Conservation (phyloP, 148 eudicot species). For the Arctostaphylos glauca region DNA sequence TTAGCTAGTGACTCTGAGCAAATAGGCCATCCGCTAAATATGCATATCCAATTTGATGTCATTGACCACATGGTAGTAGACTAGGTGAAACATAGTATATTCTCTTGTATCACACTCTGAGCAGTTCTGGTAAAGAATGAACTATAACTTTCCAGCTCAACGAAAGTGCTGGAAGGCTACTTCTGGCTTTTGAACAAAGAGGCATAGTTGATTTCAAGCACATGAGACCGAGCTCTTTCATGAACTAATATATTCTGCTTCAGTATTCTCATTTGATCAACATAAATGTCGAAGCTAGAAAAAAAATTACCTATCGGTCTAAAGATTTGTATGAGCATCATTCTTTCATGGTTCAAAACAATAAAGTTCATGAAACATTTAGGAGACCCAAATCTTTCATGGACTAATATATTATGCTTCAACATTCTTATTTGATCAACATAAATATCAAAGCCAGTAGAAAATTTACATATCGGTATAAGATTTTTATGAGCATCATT, state of each 20-base stretch:
- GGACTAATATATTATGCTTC: not conserved
- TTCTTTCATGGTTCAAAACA: too few relatives aligned
- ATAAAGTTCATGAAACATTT: too few relatives aligned
- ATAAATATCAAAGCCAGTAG: too few relatives aligned
- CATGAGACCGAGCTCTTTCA: not conserved
- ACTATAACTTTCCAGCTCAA: too few relatives aligned
- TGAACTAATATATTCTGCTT: not conserved
- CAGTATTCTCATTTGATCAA: not conserved
- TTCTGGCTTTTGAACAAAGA: not conserved
- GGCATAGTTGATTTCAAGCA: not conserved
- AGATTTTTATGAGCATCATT: not conserved
- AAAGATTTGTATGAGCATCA: too few relatives aligned
- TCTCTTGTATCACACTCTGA: not conserved
- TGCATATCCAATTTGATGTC: not conserved
- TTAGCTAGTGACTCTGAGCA: too few relatives aligned
- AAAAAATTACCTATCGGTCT: not conserved
- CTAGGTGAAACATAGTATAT: not conserved
- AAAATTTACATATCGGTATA: too few relatives aligned
- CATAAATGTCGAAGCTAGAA: not conserved
- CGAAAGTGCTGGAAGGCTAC: not conserved
- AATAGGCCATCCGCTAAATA: too few relatives aligned
- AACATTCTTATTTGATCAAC: too few relatives aligned
- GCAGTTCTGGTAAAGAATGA: not conserved
- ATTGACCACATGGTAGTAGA: not conserved
- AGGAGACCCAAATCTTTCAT: too few relatives aligned